Percentiles rank a stretch among this genome's conserved stretches.
phyloP scores from a whole-genome alignment of 257 asterid species.

The Solanum gracilifrons region DNA sequence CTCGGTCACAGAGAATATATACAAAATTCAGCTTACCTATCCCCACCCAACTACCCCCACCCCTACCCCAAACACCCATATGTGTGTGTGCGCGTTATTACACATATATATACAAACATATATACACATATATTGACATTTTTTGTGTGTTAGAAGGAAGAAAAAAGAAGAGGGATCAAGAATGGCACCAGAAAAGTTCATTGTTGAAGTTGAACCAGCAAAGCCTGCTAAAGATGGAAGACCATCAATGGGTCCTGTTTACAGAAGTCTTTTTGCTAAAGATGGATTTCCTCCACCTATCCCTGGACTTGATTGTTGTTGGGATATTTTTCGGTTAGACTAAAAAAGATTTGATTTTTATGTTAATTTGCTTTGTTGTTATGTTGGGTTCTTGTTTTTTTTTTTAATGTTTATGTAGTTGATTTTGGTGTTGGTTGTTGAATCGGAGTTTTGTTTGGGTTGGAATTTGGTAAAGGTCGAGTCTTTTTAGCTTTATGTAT shows the following conservation, averaged over 20 bases:
- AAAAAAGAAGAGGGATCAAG: not conserved
- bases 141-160: not conserved
- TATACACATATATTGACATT: not conserved
- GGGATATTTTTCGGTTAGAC: slow-evolving; percentile 88
- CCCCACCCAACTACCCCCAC: not conserved
- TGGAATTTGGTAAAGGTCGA: not conserved
- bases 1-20: not conserved
- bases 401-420: not conserved
- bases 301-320: slow-evolving; percentile 66
- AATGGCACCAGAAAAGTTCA: slow-evolving; percentile 37
- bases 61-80: not conserved
- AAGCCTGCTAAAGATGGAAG: slow-evolving; percentile 56
- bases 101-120: not conserved
- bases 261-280: slow-evolving; percentile 60
- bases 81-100: not conserved
- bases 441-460: not conserved
- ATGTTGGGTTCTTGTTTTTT: not conserved
- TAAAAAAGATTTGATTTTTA: not conserved
- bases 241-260: slow-evolving; percentile 83
- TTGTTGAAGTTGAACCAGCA: slow-evolving; percentile 67
- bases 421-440: not conserved
- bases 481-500: slow-evolving; percentile 1
- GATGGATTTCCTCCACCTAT: slow-evolving; percentile 69
- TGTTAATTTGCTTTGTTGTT: not conserved
- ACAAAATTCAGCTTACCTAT: not conserved